Conservation (phyloP, 129 eudicot species). For the Silybum marianum region DNA sequence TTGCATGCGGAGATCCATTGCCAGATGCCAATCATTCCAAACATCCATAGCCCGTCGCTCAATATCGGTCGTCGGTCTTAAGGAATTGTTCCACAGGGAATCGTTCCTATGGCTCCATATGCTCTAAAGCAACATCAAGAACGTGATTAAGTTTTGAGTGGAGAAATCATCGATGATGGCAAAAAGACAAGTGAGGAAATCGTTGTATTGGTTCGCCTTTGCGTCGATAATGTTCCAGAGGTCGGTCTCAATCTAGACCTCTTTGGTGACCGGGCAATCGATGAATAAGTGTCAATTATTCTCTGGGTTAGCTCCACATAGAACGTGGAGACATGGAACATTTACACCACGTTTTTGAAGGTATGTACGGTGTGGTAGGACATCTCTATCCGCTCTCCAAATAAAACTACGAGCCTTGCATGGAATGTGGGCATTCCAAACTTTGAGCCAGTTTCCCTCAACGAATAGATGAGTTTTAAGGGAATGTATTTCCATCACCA, state of each 20-base stretch:
- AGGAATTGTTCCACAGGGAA: neutral
- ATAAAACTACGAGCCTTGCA: too few relatives aligned
- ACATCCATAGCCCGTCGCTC: neutral
- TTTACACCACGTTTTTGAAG: too few relatives aligned
- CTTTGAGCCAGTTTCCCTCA: too few relatives aligned
- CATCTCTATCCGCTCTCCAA: too few relatives aligned
- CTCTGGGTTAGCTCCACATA: neutral
- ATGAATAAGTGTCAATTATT: neutral
- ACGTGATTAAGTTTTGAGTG: neutral
- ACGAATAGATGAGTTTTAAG: too few relatives aligned
- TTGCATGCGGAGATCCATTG: neutral
- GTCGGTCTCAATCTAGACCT: too few relatives aligned
- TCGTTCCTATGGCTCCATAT: neutral
- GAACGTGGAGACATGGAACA: too few relatives aligned
- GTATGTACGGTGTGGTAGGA: too few relatives aligned
- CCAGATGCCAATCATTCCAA: neutral
- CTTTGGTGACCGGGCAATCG: neutral
- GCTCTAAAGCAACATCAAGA: neutral
- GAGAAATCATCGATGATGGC: neutral
- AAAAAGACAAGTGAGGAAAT: neutral
- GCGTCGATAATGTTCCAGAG: neutral
- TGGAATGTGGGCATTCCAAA: too few relatives aligned
- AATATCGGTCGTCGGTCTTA: too few relatives aligned
- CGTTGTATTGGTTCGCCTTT: neutral
- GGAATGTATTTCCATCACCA: too few relatives aligned